phyloP scores from a whole-genome alignment of 192 early-diverging fungal genomes.

The Rhizoclosmatium sp. region DNA sequence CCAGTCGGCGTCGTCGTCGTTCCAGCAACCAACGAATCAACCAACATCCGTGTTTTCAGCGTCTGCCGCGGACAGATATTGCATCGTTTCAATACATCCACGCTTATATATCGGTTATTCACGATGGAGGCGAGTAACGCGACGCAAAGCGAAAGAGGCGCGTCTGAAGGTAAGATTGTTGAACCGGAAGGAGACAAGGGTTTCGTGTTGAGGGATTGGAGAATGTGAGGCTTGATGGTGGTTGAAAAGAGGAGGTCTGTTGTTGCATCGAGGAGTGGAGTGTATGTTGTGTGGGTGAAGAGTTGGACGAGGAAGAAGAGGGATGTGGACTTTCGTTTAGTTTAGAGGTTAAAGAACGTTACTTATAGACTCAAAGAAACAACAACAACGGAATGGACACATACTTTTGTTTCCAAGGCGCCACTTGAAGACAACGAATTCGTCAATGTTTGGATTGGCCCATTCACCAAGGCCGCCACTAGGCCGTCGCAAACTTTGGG shows the following conservation, averaged over 20 bases:
- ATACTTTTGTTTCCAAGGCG: too few species aligned
- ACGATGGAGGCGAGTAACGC: constrained; percentile 1
- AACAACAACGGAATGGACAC: too few species aligned
- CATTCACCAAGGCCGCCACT: neutral
- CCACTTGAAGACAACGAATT: too few species aligned
- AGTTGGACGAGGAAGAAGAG: constrained; percentile 31
- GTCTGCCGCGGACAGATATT: constrained; percentile 13
- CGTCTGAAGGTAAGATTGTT: too few species aligned
- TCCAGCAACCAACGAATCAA: constrained; percentile 10
- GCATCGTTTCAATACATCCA: neutral
- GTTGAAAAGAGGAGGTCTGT: constrained; percentile 9
- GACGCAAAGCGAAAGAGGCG: neutral
- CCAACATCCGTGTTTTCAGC: constrained; percentile 8
- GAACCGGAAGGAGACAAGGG: too few species aligned
- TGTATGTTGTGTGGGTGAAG: constrained; percentile 6
- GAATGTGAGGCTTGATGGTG: neutral
- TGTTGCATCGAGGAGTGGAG: constrained; percentile 9
- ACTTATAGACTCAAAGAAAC: too few species aligned
- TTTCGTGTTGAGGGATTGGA: too few species aligned
- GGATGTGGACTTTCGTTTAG: neutral
- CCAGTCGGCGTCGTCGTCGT: too few species aligned
- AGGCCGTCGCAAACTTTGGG: neutral
- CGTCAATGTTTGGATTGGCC: neutral
- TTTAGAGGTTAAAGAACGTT: too few species aligned
- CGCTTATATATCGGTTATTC: neutral